Base-by-base conservation (phyloP, 192 early-diverging fungal species). In the Spinellus fusiger region DNA sequence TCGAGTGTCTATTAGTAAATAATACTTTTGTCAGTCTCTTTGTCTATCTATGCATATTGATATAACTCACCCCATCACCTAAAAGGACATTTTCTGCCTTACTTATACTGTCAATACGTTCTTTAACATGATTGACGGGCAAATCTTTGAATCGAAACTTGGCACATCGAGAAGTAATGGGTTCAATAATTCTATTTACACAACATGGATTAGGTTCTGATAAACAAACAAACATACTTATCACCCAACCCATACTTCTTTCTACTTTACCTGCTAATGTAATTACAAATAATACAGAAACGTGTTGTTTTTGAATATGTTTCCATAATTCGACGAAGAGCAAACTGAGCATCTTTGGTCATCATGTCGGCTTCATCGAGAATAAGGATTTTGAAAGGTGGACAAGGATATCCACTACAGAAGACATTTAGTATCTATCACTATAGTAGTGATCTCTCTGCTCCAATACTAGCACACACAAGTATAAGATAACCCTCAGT, bases 291-390 rank as follows among this genome's bases (percentile, higher is more conserved):
- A 25, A 98, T 66, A 60, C 96, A 98, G 68, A 98, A 97, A 26
- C 96, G 83, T 1, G 94, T 97, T 18, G 91, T 80, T 44, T 87
- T 84, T 23, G 94, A 93, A 66, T 95, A 96, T 16, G 86, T 91
- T 65, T 98, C 96, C 86, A 98, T 98, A 37, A 89, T 94, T 38
- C 96, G 76, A 23, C 96, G 75, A 47, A 98, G 73, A 12, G 96
- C 96, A 1, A 89, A 82, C 65, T 98, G 96, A 0, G 96, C 96
- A 65, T 97, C 94, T 0, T 73, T 58, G 1, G 96, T 98, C 93
- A 98, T 93, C 1, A 92, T 93, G 72, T 98, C 96, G 0, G 96
- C 96, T 73, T 98, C 96, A 64, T 98, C 96, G 38, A 98, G 79
- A 62, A 98, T 95, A 31, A 98, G 80, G 25, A 98, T 89, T 73